Conservation (phyloP, 202 grass and related monocot species). For the Hordeum pubiflorum region DNA sequence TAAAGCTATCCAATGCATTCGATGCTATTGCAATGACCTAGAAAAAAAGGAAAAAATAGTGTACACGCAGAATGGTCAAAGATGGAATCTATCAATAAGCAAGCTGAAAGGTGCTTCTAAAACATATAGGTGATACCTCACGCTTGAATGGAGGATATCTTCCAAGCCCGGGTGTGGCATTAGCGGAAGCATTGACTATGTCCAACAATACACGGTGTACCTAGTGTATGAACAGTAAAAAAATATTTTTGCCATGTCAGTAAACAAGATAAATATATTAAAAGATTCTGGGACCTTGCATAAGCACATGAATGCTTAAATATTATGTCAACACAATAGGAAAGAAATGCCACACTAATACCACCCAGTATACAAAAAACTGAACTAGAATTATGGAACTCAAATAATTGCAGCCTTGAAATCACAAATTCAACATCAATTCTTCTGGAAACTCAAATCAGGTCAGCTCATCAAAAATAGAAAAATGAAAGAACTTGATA, state of each 20-base stretch:
- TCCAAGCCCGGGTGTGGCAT: constrained; percentile 86
- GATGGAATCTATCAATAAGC: background rate
- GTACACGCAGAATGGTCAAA: constrained; percentile 10
- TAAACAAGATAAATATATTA: background rate
- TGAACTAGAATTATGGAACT: background rate
- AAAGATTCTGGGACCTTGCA: background rate
- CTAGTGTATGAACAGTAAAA: constrained; percentile 41
- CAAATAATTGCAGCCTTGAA: background rate
- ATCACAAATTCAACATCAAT: background rate
- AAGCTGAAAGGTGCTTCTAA: background rate
- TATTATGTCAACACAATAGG: background rate
- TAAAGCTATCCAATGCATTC: constrained; percentile 82
- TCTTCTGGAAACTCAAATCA: background rate
- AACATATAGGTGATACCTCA: constrained; percentile 51
- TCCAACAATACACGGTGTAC: constrained; percentile 85
- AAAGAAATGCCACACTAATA: background rate
- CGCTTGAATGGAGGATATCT: constrained; percentile 94
- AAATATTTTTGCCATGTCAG: background rate
- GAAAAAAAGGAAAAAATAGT: background rate
- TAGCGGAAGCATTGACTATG: constrained; percentile 85
- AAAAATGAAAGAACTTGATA: background rate
- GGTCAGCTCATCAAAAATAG: background rate
- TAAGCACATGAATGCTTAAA: background rate
- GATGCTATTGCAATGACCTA: constrained; percentile 91
- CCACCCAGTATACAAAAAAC: background rate